These are phyloP conservation scores for Anisodus tanguticus DNA, from an alignment of 257 asterid genomes.

Conservation along the genomic window DNA sequence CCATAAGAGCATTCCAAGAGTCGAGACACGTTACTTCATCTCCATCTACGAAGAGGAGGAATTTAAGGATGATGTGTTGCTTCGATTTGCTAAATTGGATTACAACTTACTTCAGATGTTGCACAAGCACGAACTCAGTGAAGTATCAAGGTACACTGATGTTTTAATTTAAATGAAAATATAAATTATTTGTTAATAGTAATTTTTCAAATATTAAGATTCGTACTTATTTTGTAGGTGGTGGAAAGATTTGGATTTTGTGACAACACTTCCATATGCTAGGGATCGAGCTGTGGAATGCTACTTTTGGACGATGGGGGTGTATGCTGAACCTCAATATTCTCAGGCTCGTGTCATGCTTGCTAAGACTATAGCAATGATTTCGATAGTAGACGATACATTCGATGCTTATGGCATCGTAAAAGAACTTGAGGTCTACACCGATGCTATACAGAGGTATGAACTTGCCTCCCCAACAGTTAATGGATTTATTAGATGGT, in stretches of 20 bases:
- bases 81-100: conserved; percentile 44
- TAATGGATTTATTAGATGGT: not conserved
- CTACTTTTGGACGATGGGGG: conserved; percentile 38
- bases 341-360: conserved; percentile 33
- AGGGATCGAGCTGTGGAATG: conserved; percentile 39
- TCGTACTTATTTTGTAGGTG: conserved; percentile 25
- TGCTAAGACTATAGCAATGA: conserved; percentile 23
- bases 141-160: conserved; percentile 40
- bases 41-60: conserved; percentile 38
- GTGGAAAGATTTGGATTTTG: conserved; percentile 34
- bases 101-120: conserved; percentile 42
- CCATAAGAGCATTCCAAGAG: conserved; percentile 41
- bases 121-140: conserved; percentile 39
- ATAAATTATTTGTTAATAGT: not conserved
- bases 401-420: conserved; percentile 38
- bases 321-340: conserved; percentile 33
- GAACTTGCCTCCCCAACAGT: not conserved
- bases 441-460: conserved; percentile 29
- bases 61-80: conserved; percentile 30
- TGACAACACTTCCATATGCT: conserved; percentile 33
- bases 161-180: not conserved
- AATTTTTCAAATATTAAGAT: not conserved
- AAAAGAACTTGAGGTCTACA: conserved; percentile 31
- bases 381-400: conserved; percentile 36
- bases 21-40: conserved; percentile 39